phyloP scores from a whole-genome alignment of 805 yeast species.

The Hyphopichia homilentoma region DNA sequence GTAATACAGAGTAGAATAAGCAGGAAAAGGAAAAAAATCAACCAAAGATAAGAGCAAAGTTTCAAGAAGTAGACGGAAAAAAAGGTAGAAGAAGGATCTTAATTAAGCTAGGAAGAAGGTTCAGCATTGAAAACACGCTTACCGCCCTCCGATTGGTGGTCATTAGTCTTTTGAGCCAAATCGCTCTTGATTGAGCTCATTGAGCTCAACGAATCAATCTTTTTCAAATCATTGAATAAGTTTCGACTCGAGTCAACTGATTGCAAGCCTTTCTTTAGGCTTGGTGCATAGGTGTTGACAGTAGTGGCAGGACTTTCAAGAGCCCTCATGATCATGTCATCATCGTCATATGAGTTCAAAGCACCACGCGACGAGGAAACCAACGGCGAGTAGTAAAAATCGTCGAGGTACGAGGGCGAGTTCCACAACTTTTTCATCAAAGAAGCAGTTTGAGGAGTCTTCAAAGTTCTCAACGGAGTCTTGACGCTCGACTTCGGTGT shows the following conservation, averaged over 20 bases:
- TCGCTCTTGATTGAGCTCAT: background rate
- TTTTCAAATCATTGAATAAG: conserved; percentile 17
- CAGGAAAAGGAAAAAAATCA: too few relatives aligned
- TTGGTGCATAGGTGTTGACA: conserved; percentile 6
- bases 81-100: too few relatives aligned
- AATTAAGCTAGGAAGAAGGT: too few relatives aligned
- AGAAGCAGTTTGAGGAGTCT: conserved; percentile 42
- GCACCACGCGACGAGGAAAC: conserved; percentile 16
- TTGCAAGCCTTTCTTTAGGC: conserved; percentile 6
- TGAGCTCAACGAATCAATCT: conserved; percentile 8
- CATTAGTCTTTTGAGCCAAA: too few relatives aligned
- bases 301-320: conserved; percentile 25
- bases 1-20: too few relatives aligned
- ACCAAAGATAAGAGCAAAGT: too few relatives aligned
- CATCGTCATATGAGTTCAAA: conserved; percentile 41
- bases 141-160: too few relatives aligned
- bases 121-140: too few relatives aligned
- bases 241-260: conserved; percentile 13
- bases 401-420: conserved; percentile 65
- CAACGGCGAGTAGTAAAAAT: conserved; percentile 53
- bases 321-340: conserved; percentile 41
- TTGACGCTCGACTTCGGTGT: conserved; percentile 33
- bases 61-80: too few relatives aligned
- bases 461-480: conserved; percentile 33
- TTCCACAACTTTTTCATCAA: conserved; percentile 55